Evolutionary conservation across 2,329 filamentous ascomycete species (phyloP).

Genomic region (Xylariomycetidae sp.): DNA sequence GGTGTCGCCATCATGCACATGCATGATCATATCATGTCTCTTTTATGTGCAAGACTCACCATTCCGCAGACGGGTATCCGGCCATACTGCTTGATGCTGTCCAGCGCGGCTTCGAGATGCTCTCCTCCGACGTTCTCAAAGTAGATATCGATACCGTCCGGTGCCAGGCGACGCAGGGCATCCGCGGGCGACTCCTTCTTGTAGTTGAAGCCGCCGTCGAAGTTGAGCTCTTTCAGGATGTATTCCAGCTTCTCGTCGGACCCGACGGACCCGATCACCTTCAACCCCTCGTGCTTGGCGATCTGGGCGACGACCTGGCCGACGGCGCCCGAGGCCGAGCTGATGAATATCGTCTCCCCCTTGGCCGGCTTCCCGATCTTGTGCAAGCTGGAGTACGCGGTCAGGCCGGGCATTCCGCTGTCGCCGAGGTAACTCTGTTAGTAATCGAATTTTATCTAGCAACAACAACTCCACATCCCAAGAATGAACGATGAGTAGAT

Average conservation of each 20-base stretch:
- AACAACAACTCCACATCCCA: no score
- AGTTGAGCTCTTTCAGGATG: slow-evolving; percentile 64
- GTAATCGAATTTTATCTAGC: no score
- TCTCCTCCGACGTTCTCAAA: slow-evolving; percentile 78
- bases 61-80: slow-evolving; percentile 60
- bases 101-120: slow-evolving; percentile 58
- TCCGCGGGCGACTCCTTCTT: slow-evolving; percentile 66
- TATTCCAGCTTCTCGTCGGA: slow-evolving; percentile 72
- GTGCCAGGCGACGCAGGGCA: slow-evolving; percentile 62
- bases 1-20: no score
- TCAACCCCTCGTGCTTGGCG: slow-evolving; percentile 70
- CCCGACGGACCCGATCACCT: slow-evolving; percentile 70
- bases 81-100: slow-evolving; percentile 58
- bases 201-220: slow-evolving; percentile 76
- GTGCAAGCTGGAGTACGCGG: slow-evolving; percentile 70
- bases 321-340: slow-evolving; percentile 69
- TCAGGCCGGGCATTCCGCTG: slow-evolving; percentile 73
- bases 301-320: slow-evolving; percentile 72
- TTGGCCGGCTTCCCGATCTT: slow-evolving; percentile 71
- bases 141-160: slow-evolving; percentile 73
- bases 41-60: slow-evolving; percentile 52
- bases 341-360: slow-evolving; percentile 75
- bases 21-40: no score
- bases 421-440: slow-evolving; percentile 63
- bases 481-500: no score